Conservation (phyloP, 2,329 filamentous ascomycete genomes). For the Zymoseptoria crescenta region DNA sequence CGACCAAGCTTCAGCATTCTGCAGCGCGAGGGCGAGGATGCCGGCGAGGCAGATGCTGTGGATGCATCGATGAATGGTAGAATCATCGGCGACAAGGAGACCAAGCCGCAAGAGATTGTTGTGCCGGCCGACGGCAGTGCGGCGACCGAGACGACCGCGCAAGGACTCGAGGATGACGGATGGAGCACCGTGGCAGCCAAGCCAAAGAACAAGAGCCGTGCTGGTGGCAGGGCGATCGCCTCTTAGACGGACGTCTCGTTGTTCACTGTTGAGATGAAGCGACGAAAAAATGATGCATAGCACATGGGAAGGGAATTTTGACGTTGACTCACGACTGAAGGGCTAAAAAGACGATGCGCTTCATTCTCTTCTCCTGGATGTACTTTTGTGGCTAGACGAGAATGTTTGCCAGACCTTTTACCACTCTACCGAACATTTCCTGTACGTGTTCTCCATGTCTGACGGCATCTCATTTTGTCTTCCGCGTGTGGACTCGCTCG, state of each 20-base stretch:
- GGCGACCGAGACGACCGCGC: slow-evolving; percentile 35
- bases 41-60: slow-evolving; percentile 33
- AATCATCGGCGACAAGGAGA: slow-evolving; percentile 45
- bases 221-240: slow-evolving; percentile 39
- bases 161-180: slow-evolving; percentile 45
- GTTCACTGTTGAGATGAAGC: not conserved
- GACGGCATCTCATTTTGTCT: not conserved
- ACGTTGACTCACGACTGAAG: not conserved
- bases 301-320: not conserved
- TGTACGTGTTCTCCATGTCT: not conserved
- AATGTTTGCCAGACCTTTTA: not conserved
- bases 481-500: not conserved
- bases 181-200: slow-evolving; percentile 47
- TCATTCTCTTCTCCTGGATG: not conserved
- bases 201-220: slow-evolving; percentile 38
- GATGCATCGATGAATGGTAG: slow-evolving; percentile 44
- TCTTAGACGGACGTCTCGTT: slow-evolving; percentile 31
- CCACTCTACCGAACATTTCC: not conserved
- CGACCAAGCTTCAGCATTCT: slow-evolving; percentile 33
- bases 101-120: slow-evolving; percentile 48
- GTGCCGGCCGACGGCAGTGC: slow-evolving; percentile 31
- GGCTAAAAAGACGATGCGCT: not conserved
- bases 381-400: not conserved
- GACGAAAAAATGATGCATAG: not conserved
- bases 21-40: slow-evolving; percentile 38